These are phyloP conservation scores for Kurtzmaniella natalensis DNA, from an alignment of 1,139 yeast genomes.

Conservation along the genomic window DNA sequence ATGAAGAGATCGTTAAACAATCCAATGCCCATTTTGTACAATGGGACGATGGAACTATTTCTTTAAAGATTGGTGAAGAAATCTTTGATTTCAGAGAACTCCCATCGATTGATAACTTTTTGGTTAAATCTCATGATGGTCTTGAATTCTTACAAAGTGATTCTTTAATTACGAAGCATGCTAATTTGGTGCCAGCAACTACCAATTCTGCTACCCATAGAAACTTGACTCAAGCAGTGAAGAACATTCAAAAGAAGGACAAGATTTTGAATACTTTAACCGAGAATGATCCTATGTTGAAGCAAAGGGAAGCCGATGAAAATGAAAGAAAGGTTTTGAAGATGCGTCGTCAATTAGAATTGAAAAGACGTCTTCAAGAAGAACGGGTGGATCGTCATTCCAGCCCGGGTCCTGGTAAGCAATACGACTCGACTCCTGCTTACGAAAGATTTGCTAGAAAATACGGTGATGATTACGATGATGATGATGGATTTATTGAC, in stretches of 20 bases:
- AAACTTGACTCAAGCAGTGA: conserved; percentile 73
- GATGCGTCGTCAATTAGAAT: conserved; percentile 62
- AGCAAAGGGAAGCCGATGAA: conserved; percentile 77
- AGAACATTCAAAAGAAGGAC: conserved; percentile 58
- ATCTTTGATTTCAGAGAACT: conserved; percentile 72
- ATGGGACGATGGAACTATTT: conserved; percentile 91
- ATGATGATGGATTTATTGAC: conserved; percentile 42
- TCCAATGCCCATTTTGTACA: conserved; percentile 85
- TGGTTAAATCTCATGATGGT: conserved; percentile 68
- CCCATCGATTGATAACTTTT: conserved; percentile 67
- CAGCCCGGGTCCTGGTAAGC: conserved; percentile 15
- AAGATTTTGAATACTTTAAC: conserved; percentile 65
- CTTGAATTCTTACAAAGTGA: conserved; percentile 67
- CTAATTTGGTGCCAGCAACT: conserved; percentile 84
- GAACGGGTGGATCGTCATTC: conserved; percentile 34
- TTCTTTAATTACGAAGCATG: conserved; percentile 44
- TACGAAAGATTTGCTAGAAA: conserved; percentile 39
- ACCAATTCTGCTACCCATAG: conserved; percentile 79
- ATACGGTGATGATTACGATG: conserved; percentile 41
- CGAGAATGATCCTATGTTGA: conserved; percentile 80
- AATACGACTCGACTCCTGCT: conserved; percentile 26
- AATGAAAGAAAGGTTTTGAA: conserved; percentile 68
- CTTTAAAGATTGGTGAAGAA: conserved; percentile 84
- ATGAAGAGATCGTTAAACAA: conserved; percentile 67
- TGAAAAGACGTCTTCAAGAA: conserved; percentile 48